Conservation (phyloP, 2,329 filamentous ascomycete genomes). For the Didymella pinodella region DNA sequence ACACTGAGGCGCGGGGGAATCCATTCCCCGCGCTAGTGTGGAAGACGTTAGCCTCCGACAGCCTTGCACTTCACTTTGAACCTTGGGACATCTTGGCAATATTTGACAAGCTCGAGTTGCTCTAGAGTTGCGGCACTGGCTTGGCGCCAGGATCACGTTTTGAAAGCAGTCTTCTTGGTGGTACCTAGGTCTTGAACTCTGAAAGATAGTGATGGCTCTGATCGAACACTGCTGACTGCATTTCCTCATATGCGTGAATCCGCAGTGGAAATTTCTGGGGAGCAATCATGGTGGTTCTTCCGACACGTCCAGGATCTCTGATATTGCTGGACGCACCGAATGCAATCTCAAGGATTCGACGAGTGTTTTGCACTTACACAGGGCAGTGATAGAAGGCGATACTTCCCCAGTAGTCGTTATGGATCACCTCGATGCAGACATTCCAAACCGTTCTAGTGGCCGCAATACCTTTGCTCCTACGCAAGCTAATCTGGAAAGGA, state of each 20-base stretch:
- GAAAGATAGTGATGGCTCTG: background rate
- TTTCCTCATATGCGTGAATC: background rate
- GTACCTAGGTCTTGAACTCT: too few relatives aligned
- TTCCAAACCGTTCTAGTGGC: background rate
- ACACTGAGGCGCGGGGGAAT: conserved; percentile 15
- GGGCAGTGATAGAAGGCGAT: background rate
- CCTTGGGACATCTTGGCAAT: background rate
- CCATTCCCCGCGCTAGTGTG: conserved; percentile 16
- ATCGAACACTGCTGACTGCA: background rate
- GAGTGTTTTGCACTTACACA: background rate
- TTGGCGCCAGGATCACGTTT: background rate
- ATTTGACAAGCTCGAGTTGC: background rate
- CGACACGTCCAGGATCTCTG: background rate
- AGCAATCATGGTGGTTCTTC: background rate
- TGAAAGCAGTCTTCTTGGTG: too few relatives aligned
- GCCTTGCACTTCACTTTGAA: background rate
- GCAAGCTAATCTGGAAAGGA: background rate
- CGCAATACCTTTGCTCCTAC: background rate
- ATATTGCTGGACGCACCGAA: background rate
- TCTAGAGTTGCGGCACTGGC: background rate
- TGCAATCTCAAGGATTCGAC: background rate
- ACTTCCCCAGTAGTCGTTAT: background rate
- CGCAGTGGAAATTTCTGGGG: background rate
- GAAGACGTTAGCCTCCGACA: conserved; percentile 12
- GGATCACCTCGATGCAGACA: background rate